Base-by-base conservation (phyloP, 768 basidiomycete species). In the Suillus subluteus region DNA sequence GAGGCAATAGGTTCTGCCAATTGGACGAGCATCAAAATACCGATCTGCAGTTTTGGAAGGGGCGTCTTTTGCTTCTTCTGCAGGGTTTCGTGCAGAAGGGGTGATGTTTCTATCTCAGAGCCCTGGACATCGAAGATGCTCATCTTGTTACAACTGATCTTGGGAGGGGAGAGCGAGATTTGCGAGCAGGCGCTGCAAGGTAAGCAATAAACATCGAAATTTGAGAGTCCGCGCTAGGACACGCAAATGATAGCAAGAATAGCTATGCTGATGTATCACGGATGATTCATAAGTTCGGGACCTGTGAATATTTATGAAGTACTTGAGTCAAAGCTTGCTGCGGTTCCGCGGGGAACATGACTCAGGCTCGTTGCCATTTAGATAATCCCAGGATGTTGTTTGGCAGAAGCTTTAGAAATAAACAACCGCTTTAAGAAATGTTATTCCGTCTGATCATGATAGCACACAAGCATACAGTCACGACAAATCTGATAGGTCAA, bases 1-100 rank as follows among this genome's bases (percentile, higher is more conserved):
- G 79, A 77, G 0, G 81, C 78, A 44, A 83, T 77, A 32, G 72
- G 67, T 75, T 74, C 78, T 69, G 79, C 55, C 66, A 74, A 46
- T 69, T 66, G 80, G 16, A 82, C 74, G 30, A 81, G 65, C 5
- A 79, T 67, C 11, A 82, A 68, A n/a, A 83, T 76, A 7, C 71
- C 72, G 12, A 82, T 73, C 59, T 82, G 82, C 13, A 80, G 30
- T 43, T 74, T 81, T 15, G 82, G 82, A 0, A 82, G 68, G 1
- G 81, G 79, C 0, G 79, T 78, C 15, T 62, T 65, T 6, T 65
- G 1, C 54, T 54, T 70, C 48, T 50, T 68, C 23, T n/a, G 21
- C 11, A 52, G 30, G 11, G 38, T 26, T 59, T 26, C 5, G 16
- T 16, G 23, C 16, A 41, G 40, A 26, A 59, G 23, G 16, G 38